Conservation (phyloP, 2,329 filamentous ascomycete species). For the Zalaria sp. region DNA sequence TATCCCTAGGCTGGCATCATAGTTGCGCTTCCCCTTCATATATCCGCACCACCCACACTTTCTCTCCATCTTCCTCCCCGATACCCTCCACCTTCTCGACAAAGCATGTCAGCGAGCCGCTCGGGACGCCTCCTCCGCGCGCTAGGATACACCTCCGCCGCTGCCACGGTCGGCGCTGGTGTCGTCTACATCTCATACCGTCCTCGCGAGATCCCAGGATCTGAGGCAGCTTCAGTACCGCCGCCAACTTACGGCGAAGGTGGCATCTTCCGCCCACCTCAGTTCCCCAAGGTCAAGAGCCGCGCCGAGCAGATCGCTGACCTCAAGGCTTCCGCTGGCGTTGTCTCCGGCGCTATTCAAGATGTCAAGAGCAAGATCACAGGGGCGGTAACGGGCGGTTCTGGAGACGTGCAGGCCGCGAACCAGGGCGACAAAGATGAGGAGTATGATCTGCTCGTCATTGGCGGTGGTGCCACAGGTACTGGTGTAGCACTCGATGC, state of each 20-base stretch:
- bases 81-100: not conserved
- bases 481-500: slow-evolving; percentile 71
- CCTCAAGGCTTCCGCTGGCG: slow-evolving; percentile 38
- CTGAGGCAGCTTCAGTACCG: slow-evolving; percentile 52
- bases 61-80: not conserved
- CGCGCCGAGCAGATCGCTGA: slow-evolving; percentile 51
- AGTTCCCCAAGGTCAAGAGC: slow-evolving; percentile 49
- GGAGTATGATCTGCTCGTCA: slow-evolving; percentile 63
- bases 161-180: slow-evolving; percentile 38
- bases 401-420: slow-evolving; percentile 13
- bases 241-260: slow-evolving; percentile 56
- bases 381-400: slow-evolving; percentile 17
- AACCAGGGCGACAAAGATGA: slow-evolving; percentile 23
- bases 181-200: slow-evolving; percentile 51
- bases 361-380: slow-evolving; percentile 30
- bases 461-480: slow-evolving; percentile 68
- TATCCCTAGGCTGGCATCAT: no score
- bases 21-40: no score
- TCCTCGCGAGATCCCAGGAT: slow-evolving; percentile 58
- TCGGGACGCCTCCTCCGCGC: slow-evolving; percentile 32
- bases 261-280: slow-evolving; percentile 51
- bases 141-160: slow-evolving; percentile 44
- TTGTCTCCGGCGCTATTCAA: slow-evolving; percentile 17
- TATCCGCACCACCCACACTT: not conserved
- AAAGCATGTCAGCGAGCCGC: slow-evolving; percentile 2